Evolutionary conservation across 2,329 filamentous ascomycete species (phyloP).

Genomic region (Penicillium sumatraense): DNA sequence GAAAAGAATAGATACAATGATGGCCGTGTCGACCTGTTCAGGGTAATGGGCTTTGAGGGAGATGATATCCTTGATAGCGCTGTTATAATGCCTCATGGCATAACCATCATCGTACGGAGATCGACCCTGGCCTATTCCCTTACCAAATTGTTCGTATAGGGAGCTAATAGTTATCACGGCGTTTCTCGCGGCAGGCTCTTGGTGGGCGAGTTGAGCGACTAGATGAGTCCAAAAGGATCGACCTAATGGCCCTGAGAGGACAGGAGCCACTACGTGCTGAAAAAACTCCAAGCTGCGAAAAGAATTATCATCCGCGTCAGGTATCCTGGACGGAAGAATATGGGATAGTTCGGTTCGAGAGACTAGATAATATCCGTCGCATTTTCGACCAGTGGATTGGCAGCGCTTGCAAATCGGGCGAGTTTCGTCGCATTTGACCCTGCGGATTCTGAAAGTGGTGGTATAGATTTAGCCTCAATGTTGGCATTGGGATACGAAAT

Average conservation of each 20-base stretch:
- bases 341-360: background rate
- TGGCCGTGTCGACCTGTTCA: background rate
- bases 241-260: slow-evolving; percentile 5
- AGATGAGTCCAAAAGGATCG: slow-evolving; percentile 8
- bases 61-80: slow-evolving; percentile 4
- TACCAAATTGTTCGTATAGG: slow-evolving; percentile 2
- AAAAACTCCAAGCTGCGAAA: slow-evolving; percentile 9
- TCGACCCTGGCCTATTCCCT: background rate
- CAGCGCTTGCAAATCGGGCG: slow-evolving; percentile 6
- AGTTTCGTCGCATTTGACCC: slow-evolving; percentile 12
- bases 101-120: background rate
- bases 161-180: slow-evolving; percentile 6
- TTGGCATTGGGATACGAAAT: background rate
- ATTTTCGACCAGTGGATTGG: slow-evolving; percentile 11
- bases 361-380: slow-evolving; percentile 6
- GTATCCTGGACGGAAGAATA: slow-evolving; percentile 2
- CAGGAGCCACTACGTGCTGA: slow-evolving; percentile 3
- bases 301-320: background rate
- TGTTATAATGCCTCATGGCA: slow-evolving; percentile 5
- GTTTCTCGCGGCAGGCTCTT: slow-evolving; percentile 5
- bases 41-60: slow-evolving; percentile 1
- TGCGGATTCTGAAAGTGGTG: slow-evolving; percentile 3
- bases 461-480: background rate
- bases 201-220: slow-evolving; percentile 1
- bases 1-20: slow-evolving; percentile 8